These are phyloP conservation scores for Vigna unguiculata DNA, from an alignment of 306 rosid genomes.

Conservation along the genomic window DNA sequence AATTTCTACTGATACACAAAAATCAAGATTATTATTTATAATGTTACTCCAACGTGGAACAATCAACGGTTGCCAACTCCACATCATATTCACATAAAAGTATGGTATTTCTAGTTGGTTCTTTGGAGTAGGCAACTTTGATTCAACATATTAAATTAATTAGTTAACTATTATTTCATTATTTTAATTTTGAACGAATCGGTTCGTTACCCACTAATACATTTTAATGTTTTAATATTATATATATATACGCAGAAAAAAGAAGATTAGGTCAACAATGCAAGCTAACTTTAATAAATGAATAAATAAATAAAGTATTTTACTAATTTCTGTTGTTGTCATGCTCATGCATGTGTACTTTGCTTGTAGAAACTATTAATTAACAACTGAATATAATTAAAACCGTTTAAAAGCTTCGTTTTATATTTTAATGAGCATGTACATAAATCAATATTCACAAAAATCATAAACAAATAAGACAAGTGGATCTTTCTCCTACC, in stretches of 20 bases:
- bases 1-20: too few species aligned
- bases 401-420: conserved; percentile 18
- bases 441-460: too few species aligned
- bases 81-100: neutral
- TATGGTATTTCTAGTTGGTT: neutral
- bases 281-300: conserved; percentile 29
- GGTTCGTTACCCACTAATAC: conserved; percentile 41
- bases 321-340: neutral
- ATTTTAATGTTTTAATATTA: conserved; percentile 27
- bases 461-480: neutral
- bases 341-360: conserved; percentile 37
- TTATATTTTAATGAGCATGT: conserved; percentile 6
- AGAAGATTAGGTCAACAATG: conserved; percentile 45
- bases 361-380: conserved; percentile 21
- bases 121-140: conserved; percentile 8
- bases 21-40: neutral
- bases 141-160: conserved; percentile 27
- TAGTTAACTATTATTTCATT: neutral
- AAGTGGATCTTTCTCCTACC: conserved; percentile 7
- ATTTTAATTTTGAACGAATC: conserved; percentile 27
- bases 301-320: neutral
- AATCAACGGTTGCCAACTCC: conserved; percentile 26
- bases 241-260: conserved; percentile 22
- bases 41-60: conserved; percentile 29
- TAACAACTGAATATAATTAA: conserved; percentile 31